Conservation (phyloP, 2,329 filamentous ascomycete genomes). For the Canariomyces notabilis region DNA sequence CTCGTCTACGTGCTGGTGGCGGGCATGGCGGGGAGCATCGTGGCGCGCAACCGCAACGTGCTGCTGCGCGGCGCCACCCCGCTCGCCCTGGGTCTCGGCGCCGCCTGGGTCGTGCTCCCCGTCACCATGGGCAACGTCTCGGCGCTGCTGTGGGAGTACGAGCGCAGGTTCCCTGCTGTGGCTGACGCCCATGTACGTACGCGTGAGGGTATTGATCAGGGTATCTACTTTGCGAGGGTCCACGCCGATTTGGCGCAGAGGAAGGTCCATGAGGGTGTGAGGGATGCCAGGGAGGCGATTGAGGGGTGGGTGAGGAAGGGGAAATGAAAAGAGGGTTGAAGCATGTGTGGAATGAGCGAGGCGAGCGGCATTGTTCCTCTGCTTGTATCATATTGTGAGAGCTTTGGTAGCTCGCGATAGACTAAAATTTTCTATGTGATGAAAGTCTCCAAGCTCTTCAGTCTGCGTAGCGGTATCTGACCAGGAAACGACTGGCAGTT, state of each 20-base stretch:
- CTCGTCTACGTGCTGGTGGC: constrained; percentile 88
- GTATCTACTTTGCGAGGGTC: constrained; percentile 67
- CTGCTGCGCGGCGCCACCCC: constrained; percentile 73
- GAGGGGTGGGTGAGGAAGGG: constrained; percentile 92
- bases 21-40: constrained; percentile 90
- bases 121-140: constrained; percentile 86
- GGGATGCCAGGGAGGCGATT: constrained; percentile 66
- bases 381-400: neutral
- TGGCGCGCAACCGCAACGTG: constrained; percentile 82
- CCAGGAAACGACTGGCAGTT: too few relatives aligned
- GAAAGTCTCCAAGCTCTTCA: neutral
- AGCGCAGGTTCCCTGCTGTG: constrained; percentile 79
- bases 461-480: too few relatives aligned
- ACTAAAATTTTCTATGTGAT: neutral
- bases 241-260: constrained; percentile 66
- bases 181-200: constrained; percentile 74
- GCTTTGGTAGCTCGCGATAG: neutral
- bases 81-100: constrained; percentile 71
- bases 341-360: neutral
- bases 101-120: constrained; percentile 80
- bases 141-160: constrained; percentile 84
- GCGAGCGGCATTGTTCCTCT: constrained; percentile 2
- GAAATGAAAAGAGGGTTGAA: constrained; percentile 47
- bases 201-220: constrained; percentile 63
- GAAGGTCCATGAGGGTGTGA: constrained; percentile 77